These are phyloP conservation scores for Chalciporus piperatoides DNA, from an alignment of 1,284 basidiomycete species.

Conservation along the genomic window DNA sequence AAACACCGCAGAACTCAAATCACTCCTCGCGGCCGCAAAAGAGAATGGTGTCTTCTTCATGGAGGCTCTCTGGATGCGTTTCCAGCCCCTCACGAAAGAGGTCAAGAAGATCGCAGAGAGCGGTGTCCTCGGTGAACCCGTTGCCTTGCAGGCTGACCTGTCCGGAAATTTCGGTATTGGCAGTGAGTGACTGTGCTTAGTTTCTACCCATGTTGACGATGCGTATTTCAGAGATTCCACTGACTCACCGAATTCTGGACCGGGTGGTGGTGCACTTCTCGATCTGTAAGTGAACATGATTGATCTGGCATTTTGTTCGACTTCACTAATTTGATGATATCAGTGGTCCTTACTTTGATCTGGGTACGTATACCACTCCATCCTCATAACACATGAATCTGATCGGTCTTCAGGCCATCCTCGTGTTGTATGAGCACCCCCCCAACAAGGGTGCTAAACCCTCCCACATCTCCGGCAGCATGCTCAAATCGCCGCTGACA, in stretches of 20 bases:
- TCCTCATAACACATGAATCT: conserved; percentile 4
- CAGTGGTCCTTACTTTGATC: conserved; percentile 76
- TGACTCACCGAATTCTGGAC: conserved; percentile 74
- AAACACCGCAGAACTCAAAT: conserved; percentile 62
- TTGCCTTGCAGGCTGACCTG: conserved; percentile 68
- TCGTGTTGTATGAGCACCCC: conserved; percentile 78
- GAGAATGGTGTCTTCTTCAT: conserved; percentile 81
- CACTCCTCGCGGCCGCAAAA: conserved; percentile 70
- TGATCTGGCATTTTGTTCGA: background rate
- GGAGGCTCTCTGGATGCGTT: conserved; percentile 85
- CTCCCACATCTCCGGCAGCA: conserved; percentile 52
- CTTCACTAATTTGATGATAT: conserved; percentile 6
- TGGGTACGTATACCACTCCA: conserved; percentile 50
- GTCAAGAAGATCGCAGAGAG: conserved; percentile 62
- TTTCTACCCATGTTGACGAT: background rate
- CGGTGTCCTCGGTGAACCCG: conserved; percentile 59
- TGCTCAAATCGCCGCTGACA: conserved; percentile 72
- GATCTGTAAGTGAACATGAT: conserved; percentile 58
- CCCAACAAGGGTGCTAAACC: conserved; percentile 58
- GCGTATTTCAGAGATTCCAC: conserved; percentile 51
- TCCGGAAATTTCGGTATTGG: conserved; percentile 69
- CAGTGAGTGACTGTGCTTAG: conserved; percentile 44
- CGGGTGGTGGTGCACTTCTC: conserved; percentile 83
- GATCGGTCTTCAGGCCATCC: conserved; percentile 52
- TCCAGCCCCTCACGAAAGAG: conserved; percentile 67